A percentile compares a stretch with the other conserved stretches of the same genome.
Evolutionary conservation across 306 rosid species (phyloP).

Genomic region (Dicorynia guianensis): DNA sequence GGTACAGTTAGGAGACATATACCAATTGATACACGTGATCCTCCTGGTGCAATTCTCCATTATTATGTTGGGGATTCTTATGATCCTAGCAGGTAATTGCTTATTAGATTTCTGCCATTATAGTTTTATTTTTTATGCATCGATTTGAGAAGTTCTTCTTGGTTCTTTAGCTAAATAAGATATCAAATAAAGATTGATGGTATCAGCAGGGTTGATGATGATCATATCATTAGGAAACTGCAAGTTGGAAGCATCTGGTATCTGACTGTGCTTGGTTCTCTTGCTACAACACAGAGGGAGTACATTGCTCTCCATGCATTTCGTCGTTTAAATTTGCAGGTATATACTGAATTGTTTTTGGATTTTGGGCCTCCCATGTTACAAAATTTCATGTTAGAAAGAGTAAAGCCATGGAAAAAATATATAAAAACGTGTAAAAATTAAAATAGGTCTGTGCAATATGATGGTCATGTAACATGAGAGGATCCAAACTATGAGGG

Average conservation of each 20-base stretch:
- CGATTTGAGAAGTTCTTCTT: constrained; percentile 2
- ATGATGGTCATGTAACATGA: no score
- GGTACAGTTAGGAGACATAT: constrained; percentile 94
- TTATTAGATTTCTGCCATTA: constrained; percentile 30
- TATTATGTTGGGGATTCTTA: constrained; percentile 90
- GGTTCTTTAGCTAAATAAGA: neutral
- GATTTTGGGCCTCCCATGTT: no score
- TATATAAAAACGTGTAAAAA: no score
- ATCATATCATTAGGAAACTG: constrained; percentile 83
- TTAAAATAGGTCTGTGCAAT: no score
- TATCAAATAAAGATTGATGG: constrained; percentile 2
- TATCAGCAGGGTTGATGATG: constrained; percentile 72
- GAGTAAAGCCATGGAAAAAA: no score
- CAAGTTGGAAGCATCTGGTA: constrained; percentile 83
- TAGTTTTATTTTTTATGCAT: neutral
- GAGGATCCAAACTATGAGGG: neutral
- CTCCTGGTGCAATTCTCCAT: constrained; percentile 92
- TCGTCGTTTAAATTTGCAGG: constrained; percentile 95
- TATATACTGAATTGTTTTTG: constrained; percentile 32
- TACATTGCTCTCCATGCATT: constrained; percentile 95
- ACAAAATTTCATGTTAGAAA: no score
- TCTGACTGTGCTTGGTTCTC: constrained; percentile 94
- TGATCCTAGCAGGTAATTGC: constrained; percentile 72
- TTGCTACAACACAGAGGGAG: constrained; percentile 98
- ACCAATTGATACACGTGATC: constrained; percentile 93